Conservation (phyloP, 2,329 filamentous ascomycete genomes). For the Penicillium vulpinum region DNA sequence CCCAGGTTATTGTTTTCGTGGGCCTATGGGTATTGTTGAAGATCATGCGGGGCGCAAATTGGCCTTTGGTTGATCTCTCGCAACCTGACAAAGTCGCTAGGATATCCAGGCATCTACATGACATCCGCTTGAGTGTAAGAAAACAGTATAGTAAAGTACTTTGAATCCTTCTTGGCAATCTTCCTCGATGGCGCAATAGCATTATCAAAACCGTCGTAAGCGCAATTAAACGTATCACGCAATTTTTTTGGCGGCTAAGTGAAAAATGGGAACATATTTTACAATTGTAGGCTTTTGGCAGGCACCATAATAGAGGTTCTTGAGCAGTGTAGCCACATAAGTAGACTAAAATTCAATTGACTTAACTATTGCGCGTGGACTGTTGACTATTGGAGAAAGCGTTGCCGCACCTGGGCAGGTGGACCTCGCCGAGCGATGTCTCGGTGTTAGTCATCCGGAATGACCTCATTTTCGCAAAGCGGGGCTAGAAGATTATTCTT, state of each 20-base stretch:
- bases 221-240: neutral
- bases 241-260: neutral
- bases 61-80: neutral
- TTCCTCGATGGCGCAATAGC: conserved; percentile 34
- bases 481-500: conserved; percentile 5
- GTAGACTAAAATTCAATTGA: neutral
- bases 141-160: neutral
- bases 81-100: neutral
- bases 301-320: neutral
- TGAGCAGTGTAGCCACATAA: too few species aligned
- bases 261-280: neutral
- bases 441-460: conserved; percentile 5
- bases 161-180: neutral
- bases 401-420: neutral
- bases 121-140: neutral
- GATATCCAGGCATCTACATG: neutral
- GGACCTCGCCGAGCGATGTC: too few species aligned
- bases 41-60: neutral
- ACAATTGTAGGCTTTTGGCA: too few species aligned
- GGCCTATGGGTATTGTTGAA: neutral
- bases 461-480: conserved; percentile 14
- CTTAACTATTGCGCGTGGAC: neutral
- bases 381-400: neutral
- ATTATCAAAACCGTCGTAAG: neutral
- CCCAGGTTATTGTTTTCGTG: neutral